Percentiles rank a stretch among this genome's conserved stretches.
Conservation (phyloP, 352 stramenopile species). For the Globisporangium cystogenes region DNA sequence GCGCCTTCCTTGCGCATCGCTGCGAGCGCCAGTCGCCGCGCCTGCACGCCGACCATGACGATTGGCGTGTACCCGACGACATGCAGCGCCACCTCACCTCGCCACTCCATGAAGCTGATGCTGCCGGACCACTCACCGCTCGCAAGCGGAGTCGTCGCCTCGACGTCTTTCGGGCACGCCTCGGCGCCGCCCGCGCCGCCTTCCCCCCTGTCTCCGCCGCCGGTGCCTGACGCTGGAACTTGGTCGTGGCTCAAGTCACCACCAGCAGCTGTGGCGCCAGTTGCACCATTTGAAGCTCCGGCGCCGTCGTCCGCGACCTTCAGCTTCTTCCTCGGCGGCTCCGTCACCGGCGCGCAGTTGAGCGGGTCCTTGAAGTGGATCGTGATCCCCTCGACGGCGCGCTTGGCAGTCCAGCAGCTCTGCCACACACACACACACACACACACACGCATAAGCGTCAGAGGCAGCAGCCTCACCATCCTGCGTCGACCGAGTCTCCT, state of each 20-base stretch:
- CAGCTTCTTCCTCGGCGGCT: constrained; percentile 64
- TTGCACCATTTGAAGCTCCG: background rate
- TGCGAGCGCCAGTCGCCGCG: constrained; percentile 67
- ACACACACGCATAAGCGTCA: background rate
- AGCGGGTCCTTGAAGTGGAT: constrained; percentile 76
- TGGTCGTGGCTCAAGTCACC: constrained; percentile 5
- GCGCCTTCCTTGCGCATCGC: constrained; percentile 49
- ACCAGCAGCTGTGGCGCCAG: background rate
- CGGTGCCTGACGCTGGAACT: background rate
- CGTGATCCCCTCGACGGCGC: constrained; percentile 69
- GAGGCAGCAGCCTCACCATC: no score
- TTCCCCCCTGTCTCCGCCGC: constrained; percentile 12
- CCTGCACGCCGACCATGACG: constrained; percentile 75
- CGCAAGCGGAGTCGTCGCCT: constrained; percentile 37
- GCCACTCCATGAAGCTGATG: constrained; percentile 86
- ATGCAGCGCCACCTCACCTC: constrained; percentile 67
- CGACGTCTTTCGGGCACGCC: constrained; percentile 18
- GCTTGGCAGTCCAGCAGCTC: constrained; percentile 65
- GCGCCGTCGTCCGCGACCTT: constrained; percentile 36
- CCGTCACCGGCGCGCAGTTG: constrained; percentile 59
- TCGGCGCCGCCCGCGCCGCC: constrained; percentile 13
- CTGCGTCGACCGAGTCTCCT: background rate
- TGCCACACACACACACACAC: constrained; percentile 8
- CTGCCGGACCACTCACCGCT: constrained; percentile 70
- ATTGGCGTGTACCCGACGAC: constrained; percentile 68